Conservation (phyloP, 73 alveolate genomes). For the Urostyla sp. region DNA sequence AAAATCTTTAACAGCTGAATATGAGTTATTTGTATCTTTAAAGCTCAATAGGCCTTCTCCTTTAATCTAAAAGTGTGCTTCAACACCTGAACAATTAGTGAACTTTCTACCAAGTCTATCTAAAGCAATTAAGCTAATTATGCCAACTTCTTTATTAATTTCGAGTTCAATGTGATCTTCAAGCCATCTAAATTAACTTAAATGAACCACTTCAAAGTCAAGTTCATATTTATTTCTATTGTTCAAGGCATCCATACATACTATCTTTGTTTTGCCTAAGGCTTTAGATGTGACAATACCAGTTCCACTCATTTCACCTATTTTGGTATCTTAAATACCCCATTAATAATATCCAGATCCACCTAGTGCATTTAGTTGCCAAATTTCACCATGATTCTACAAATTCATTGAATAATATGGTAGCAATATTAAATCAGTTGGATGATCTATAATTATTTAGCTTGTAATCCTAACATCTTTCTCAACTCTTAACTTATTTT, state of each 20-base stretch:
- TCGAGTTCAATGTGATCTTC: conserved; percentile 60
- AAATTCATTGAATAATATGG: conserved; percentile 60
- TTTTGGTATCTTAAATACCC: conserved; percentile 44
- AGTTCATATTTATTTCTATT: conserved; percentile 44
- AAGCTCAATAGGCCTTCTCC: conserved; percentile 21
- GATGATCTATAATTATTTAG: conserved; percentile 68
- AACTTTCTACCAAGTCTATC: conserved; percentile 66
- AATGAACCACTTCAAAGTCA: conserved; percentile 57
- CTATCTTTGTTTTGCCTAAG: conserved; percentile 57
- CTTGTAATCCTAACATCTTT: conserved; percentile 58
- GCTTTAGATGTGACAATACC: conserved; percentile 67
- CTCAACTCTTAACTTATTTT: conserved; percentile 34
- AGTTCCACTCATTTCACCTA: conserved; percentile 39
- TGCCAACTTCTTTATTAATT: conserved; percentile 29
- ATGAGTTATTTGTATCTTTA: neutral
- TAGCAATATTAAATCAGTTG: conserved; percentile 66
- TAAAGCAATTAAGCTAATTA: conserved; percentile 37
- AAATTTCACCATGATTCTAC: conserved; percentile 55
- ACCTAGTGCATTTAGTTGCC: conserved; percentile 69
- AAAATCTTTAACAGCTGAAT: conserved; percentile 17
- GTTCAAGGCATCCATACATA: conserved; percentile 64
- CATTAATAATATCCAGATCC: conserved; percentile 73
- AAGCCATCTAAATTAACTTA: conserved; percentile 64
- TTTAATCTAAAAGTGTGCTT: neutral
- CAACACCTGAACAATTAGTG: conserved; percentile 64